Evolutionary conservation across 1,284 basidiomycete genomes (phyloP).

Genomic region (Athelia sp.): DNA sequence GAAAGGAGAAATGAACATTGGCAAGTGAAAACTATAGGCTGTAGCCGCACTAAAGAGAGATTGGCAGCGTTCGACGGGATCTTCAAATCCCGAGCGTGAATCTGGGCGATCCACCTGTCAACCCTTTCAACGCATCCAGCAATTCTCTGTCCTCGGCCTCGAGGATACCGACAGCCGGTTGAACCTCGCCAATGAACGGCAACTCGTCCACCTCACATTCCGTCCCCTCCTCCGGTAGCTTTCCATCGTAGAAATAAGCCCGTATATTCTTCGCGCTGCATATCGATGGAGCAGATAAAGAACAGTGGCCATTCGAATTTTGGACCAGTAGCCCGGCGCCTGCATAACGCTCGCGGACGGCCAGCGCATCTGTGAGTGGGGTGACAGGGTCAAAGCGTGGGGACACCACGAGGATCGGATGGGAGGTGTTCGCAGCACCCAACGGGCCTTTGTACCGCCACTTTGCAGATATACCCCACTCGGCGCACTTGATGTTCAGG

Average conservation of each 20-base stretch:
- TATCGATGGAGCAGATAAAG: neutral
- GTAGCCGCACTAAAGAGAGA: no score
- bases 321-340: constrained; percentile 2
- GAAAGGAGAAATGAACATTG: no score
- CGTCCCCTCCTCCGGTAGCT: constrained; percentile 2
- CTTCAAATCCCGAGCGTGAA: no score
- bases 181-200: neutral
- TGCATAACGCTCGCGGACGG: neutral
- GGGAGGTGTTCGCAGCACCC: neutral
- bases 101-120: no score
- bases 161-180: neutral
- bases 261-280: constrained; percentile 1
- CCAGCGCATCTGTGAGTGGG: neutral
- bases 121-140: no score
- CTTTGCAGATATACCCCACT: neutral
- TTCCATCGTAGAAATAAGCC: constrained; percentile 2
- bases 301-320: constrained; percentile 2
- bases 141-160: no score
- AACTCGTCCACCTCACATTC: neutral
- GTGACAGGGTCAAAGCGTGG: neutral
- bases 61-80: no score
- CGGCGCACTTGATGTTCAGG: neutral
- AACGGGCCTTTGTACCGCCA: neutral
- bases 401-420: neutral
- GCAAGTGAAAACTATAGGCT: no score